phyloP scores from a whole-genome alignment of 2,329 filamentous ascomycete species.

The Purpureocillium takamizusanense region DNA sequence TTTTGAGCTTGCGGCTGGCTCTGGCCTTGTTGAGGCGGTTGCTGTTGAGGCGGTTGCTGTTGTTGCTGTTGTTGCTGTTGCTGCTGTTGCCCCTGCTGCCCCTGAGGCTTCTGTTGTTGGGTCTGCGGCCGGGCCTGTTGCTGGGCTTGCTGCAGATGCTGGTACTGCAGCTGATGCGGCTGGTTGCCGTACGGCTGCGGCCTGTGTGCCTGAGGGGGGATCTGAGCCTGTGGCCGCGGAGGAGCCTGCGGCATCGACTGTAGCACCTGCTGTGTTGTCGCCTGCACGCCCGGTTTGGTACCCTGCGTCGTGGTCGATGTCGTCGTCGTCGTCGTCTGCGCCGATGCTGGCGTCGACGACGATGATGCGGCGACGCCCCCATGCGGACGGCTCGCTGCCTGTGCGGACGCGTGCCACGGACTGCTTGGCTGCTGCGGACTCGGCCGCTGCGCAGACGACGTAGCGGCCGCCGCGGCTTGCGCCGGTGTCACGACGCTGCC shows the following conservation, averaged over 20 bases:
- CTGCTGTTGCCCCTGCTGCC: constrained; percentile 10
- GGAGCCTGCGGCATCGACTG: constrained; percentile 18
- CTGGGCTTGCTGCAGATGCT: constrained; percentile 9
- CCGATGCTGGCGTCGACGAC: not conserved
- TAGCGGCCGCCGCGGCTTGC: constrained; percentile 19
- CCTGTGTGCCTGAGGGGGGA: constrained; percentile 19
- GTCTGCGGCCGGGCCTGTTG: constrained; percentile 6
- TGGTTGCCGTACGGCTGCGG: constrained; percentile 8
- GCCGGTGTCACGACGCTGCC: constrained; percentile 23
- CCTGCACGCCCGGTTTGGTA: constrained; percentile 12
- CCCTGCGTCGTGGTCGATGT: constrained; percentile 11
- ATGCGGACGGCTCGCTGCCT: constrained; percentile 10
- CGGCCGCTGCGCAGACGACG: constrained; percentile 3
- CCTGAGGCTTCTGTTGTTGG: not conserved
- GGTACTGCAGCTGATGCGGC: constrained; percentile 9
- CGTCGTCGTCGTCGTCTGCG: not conserved
- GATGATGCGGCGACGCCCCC: constrained; percentile 1
- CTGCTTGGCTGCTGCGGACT: constrained; percentile 9
- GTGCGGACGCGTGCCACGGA: constrained; percentile 4
- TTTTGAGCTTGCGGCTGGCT: constrained; percentile 11
- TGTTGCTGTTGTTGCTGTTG: constrained; percentile 10
- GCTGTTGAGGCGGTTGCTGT: constrained; percentile 1
- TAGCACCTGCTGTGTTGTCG: constrained; percentile 20
- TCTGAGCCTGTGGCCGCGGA: constrained; percentile 16
- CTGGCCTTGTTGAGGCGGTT: not conserved